These are phyloP conservation scores for Besnoitia besnoiti DNA, from an alignment of 169 alveolate species.

Conservation along the genomic window DNA sequence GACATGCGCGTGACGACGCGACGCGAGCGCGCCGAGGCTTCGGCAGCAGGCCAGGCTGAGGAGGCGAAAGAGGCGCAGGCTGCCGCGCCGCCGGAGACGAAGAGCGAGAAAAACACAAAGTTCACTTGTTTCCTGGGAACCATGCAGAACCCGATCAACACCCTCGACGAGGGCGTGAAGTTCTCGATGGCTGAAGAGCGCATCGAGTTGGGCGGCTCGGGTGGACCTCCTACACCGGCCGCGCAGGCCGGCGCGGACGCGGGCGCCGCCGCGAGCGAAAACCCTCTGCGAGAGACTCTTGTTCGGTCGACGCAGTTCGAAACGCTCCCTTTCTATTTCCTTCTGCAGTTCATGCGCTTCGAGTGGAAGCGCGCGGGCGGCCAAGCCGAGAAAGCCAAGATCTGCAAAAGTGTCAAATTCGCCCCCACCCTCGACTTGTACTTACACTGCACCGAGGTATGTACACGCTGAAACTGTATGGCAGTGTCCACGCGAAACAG, in stretches of 20 bases:
- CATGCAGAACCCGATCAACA: conserved; percentile 62
- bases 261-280: conserved; percentile 1
- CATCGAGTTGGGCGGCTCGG: conserved; percentile 36
- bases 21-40: not conserved
- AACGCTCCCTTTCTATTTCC: conserved; percentile 91
- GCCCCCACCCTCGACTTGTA: conserved; percentile 92
- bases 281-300: conserved; percentile 4
- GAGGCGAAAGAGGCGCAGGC: not conserved
- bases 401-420: conserved; percentile 93
- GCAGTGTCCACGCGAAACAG: no score
- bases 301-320: conserved; percentile 34
- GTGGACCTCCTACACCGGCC: not conserved
- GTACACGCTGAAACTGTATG: no score
- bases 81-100: not conserved
- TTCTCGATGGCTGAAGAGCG: conserved; percentile 63
- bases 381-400: conserved; percentile 94
- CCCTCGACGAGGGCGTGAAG: conserved; percentile 63
- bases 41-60: not conserved
- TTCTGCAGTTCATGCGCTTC: conserved; percentile 95
- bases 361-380: conserved; percentile 94
- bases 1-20: conserved; percentile 37
- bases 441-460: conserved; percentile 91
- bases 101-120: conserved; percentile 41
- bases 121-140: conserved; percentile 68
- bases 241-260: conserved; percentile 5